Percentiles rank a stretch among this genome's conserved stretches.
phyloP scores from a whole-genome alignment of 2,329 filamentous ascomycete genomes.

The Penicillium sp. region DNA sequence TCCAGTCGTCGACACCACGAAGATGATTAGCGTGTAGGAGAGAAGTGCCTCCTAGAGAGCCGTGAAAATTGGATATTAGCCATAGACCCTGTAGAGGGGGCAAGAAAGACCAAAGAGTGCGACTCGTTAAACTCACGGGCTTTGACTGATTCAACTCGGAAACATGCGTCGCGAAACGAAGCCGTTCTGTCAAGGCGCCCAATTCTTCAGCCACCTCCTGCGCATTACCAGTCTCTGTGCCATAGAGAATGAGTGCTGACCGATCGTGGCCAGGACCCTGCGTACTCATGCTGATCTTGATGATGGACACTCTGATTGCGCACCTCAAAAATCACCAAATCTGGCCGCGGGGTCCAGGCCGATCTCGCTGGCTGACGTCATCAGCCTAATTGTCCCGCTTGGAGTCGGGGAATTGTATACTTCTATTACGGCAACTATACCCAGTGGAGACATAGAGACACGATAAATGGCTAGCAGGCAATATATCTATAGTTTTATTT shows the following conservation, averaged over 20 bases:
- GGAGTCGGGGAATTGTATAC: background rate
- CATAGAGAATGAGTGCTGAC: constrained; percentile 79
- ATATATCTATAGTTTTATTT: background rate
- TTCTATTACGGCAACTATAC: background rate
- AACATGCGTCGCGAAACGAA: constrained; percentile 78
- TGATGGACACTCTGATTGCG: constrained; percentile 14
- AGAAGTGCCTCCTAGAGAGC: constrained; percentile 40
- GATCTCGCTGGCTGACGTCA: constrained; percentile 41
- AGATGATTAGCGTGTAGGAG: constrained; percentile 59
- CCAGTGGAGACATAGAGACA: background rate
- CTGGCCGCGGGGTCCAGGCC: constrained; percentile 24
- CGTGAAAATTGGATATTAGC: background rate
- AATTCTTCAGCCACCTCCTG: constrained; percentile 90
- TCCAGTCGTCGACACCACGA: constrained; percentile 89
- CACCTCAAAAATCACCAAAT: constrained; percentile 23
- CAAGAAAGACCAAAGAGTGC: background rate
- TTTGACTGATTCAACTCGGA: constrained; percentile 78
- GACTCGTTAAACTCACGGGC: constrained; percentile 62
- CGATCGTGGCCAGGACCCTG: constrained; percentile 34
- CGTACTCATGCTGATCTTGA: constrained; percentile 35
- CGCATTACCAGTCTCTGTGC: constrained; percentile 92
- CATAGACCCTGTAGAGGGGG: background rate
- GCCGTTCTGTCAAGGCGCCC: constrained; percentile 72
- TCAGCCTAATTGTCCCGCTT: constrained; percentile 11
- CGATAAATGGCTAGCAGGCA: background rate